Evolutionary conservation across 257 asterid species (phyloP).

Genomic region (Solanum sejunctum): DNA sequence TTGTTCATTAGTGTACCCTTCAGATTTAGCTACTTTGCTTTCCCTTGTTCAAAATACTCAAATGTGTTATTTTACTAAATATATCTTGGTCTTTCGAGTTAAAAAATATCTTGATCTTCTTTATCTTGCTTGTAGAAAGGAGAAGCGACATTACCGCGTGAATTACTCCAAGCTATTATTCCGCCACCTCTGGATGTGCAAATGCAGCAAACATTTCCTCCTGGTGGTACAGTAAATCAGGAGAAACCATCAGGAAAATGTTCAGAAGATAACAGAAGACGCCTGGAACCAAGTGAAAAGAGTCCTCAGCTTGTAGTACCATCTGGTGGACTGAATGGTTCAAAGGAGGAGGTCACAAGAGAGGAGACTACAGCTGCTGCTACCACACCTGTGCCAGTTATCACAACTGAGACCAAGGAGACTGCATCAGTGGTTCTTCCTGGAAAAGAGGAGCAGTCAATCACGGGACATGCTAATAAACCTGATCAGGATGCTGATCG

Average conservation of each 20-base stretch:
- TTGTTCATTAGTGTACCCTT: slow-evolving; percentile 11
- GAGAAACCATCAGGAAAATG: slow-evolving; percentile 41
- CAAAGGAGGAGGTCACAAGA: slow-evolving; percentile 44
- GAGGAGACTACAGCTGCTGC: slow-evolving; percentile 36
- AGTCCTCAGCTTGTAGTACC: slow-evolving; percentile 31
- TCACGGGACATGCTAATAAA: slow-evolving; percentile 32
- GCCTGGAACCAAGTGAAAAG: slow-evolving; percentile 44
- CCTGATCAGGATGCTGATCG: slow-evolving; percentile 53
- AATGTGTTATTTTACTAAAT: neutral
- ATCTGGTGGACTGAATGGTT: slow-evolving; percentile 22
- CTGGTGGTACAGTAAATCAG: slow-evolving; percentile 35
- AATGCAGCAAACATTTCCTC: slow-evolving; percentile 35
- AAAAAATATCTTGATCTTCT: neutral
- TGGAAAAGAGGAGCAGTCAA: slow-evolving; percentile 65
- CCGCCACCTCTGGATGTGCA: slow-evolving; percentile 76
- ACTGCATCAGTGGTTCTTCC: slow-evolving; percentile 37
- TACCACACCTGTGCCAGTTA: slow-evolving; percentile 22
- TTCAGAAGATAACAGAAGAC: slow-evolving; percentile 39
- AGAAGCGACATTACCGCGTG: slow-evolving; percentile 80
- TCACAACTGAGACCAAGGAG: slow-evolving; percentile 34
- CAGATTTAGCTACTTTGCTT: neutral
- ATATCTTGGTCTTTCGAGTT: neutral
- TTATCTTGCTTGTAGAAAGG: slow-evolving; percentile 64
- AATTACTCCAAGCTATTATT: slow-evolving; percentile 79
- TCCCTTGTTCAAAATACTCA: slow-evolving; percentile 3